Evolutionary conservation across 2,329 filamentous ascomycete genomes (phyloP).

Genomic region (Thelonectria olida): DNA sequence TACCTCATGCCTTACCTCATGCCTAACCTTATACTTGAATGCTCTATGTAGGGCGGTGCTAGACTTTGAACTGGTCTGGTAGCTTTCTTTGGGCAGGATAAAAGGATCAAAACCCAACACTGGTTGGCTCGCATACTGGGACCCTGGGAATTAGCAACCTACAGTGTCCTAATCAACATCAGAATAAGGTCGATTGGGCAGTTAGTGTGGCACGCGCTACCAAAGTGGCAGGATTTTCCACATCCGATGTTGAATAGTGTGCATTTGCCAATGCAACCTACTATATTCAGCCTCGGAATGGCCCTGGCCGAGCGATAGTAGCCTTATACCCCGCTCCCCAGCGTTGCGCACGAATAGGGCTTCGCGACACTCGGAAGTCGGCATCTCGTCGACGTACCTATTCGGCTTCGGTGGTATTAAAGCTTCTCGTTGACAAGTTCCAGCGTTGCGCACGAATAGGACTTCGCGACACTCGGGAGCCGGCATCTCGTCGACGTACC

Average conservation of each 20-base stretch:
- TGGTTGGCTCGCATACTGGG: too few relatives aligned
- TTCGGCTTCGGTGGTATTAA: not conserved
- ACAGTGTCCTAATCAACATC: too few relatives aligned
- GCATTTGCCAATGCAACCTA: constrained; percentile 5
- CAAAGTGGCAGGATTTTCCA: not conserved
- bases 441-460: constrained; percentile 7
- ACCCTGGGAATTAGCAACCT: too few relatives aligned
- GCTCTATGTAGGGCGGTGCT: too few relatives aligned
- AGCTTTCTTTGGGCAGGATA: too few relatives aligned
- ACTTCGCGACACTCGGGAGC: not conserved
- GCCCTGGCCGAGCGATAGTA: not conserved
- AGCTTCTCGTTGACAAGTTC: not conserved
- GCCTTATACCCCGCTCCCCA: constrained; percentile 1
- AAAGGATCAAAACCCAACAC: too few relatives aligned
- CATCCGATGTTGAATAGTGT: not conserved
- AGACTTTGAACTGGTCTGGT: too few relatives aligned
- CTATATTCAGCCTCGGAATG: constrained; percentile 17
- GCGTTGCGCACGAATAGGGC: constrained; percentile 6
- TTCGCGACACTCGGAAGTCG: not conserved
- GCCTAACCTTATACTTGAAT: too few relatives aligned
- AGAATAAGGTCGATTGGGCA: too few relatives aligned
- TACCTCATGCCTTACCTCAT: too few relatives aligned
- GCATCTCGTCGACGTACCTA: not conserved
- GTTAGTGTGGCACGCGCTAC: not conserved
- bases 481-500: not conserved